Evolutionary conservation across 148 eudicot species (phyloP), one percentile per base, ranked within the genome.

Genomic region (Silene latifolia): DNA sequence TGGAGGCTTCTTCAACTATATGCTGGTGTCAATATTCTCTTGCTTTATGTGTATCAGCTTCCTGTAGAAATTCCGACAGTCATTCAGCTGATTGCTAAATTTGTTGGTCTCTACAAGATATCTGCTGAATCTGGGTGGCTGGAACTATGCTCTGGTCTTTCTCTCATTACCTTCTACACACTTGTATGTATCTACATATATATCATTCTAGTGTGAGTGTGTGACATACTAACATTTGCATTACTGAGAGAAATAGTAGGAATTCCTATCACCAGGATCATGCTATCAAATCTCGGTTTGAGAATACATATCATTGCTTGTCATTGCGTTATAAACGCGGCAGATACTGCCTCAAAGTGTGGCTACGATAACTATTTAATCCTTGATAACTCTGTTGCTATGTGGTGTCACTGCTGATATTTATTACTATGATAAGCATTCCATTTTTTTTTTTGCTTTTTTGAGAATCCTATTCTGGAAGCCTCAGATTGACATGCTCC

Each of bases 1-100:
- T 95, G 99, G 99, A 88, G 92, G 84, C 80, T 85, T 78, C 96
- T 92, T 77, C 91, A 85, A 86, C 62, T 92, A 27, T 95, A 92
- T 80, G 86, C 94, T 71, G 96, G 88, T 77, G 81, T 90, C 82
- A 86, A 74, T 75, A 82, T 89, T 72, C 80, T 81, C 80, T 71
- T 95, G 67, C 92, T 95, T 56, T 95, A 92, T 73, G 76, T 84
- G 21, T 90, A 95, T 83, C 99, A 95, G 86, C 92, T 95, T 64
- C 99, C 97, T 67, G 42, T 92, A 39, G 79, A 27, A 74, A 76
- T 86, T 56, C 87, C 90, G 10, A 76, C 78, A 39, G 69, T 80
- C 70, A 57, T 85, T 72, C 78, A 80, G 47, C 66, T 21, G 63
- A 67, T 86, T 75, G 90, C 91, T 57, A 83, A 80, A 70, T 87